Evolutionary conservation across 768 basidiomycete species (phyloP), one percentile per base, ranked within the genome.

Genomic region (Hebeloma cylindrosporum): DNA sequence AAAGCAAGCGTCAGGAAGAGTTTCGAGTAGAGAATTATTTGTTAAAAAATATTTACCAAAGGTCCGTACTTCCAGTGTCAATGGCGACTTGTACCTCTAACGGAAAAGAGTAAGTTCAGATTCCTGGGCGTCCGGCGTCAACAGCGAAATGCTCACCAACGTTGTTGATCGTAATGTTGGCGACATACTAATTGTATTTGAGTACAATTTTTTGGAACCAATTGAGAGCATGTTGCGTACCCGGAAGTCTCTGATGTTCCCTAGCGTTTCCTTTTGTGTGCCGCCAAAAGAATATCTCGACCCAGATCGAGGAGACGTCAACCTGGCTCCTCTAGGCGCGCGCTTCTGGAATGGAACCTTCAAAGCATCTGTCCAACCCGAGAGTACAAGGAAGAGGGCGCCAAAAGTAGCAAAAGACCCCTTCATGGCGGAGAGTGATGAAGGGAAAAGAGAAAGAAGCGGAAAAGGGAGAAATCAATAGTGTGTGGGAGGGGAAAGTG

Each of bases 11-110:
- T 34, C 6, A 22, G 18, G 17, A 13, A 25, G 17, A 14, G 13
- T 7, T 13, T 7, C 13, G 13, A 2, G n/a, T n/a, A n/a, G 17
- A n/a, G 25, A 2, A n/a, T 18, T 2, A 20, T n/a, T n/a, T n/a
- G n/a, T n/a, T n/a, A 5, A 11, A 40, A 26, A 30, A 17, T 11
- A 30, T 47, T 7, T 46, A 68, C 68, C 67, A 69, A 40, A 66
- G 52, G 44, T 71, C 70, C 7, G 70, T 66, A 27, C 64, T 66
- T 28, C 68, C 70, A 0, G 67, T 71, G 39, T 71, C 68, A n/a
- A 71, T 59, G 2, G 60, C 65, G 3, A 68, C 63, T 40, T 53
- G 43, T 5, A 68, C 60, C 26, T 55, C 63, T 65, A 30, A 3
- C 28, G 11, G 16, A 9, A 30, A 8, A 28, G 25, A 7, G n/a